Percentiles rank a stretch among this genome's conserved stretches.
Evolutionary conservation across 495 filamentous ascomycete genomes (phyloP).

Genomic region (Hypoxylon perforatum): DNA sequence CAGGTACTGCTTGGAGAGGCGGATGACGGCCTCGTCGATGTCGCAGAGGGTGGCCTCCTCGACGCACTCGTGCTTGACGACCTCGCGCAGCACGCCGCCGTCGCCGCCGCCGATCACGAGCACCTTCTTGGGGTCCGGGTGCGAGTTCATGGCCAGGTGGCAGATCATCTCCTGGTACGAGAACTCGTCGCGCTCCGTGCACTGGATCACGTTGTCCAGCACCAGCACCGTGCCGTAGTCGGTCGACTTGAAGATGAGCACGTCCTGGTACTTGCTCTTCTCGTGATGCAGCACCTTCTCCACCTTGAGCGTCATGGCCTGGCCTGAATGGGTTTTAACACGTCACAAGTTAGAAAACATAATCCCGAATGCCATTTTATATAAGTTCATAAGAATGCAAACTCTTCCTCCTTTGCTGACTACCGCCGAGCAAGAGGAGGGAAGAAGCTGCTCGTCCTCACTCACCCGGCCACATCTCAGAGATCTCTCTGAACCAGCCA

Average conservation of each 20-base stretch:
- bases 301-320: slow-evolving; percentile 98
- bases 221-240: slow-evolving; percentile 98
- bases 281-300: slow-evolving; percentile 98
- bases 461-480: slow-evolving; percentile 92
- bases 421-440: neutral
- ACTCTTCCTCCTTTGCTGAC: slow-evolving; percentile 1
- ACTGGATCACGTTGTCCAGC: slow-evolving; percentile 98
- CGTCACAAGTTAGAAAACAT: too few species aligned
- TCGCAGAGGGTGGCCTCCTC: slow-evolving; percentile 97
- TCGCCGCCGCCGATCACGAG: slow-evolving; percentile 98
- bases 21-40: slow-evolving; percentile 99
- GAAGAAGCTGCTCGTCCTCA: slow-evolving; percentile 15
- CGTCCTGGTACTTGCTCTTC: slow-evolving; percentile 98
- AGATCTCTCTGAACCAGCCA: slow-evolving; percentile 99
- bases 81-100: slow-evolving; percentile 95
- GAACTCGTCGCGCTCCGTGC: slow-evolving; percentile 98
- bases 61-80: slow-evolving; percentile 95
- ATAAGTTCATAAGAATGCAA: too few species aligned
- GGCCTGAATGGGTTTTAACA: too few species aligned
- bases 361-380: too few species aligned
- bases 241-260: slow-evolving; percentile 96
- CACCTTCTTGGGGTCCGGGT: slow-evolving; percentile 97
- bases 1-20: slow-evolving; percentile 97
- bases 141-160: slow-evolving; percentile 97
- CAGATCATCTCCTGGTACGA: slow-evolving; percentile 99